These are phyloP conservation scores for Mycena olivaceomarginata DNA, from an alignment of 768 basidiomycete genomes.

Conservation along the genomic window DNA sequence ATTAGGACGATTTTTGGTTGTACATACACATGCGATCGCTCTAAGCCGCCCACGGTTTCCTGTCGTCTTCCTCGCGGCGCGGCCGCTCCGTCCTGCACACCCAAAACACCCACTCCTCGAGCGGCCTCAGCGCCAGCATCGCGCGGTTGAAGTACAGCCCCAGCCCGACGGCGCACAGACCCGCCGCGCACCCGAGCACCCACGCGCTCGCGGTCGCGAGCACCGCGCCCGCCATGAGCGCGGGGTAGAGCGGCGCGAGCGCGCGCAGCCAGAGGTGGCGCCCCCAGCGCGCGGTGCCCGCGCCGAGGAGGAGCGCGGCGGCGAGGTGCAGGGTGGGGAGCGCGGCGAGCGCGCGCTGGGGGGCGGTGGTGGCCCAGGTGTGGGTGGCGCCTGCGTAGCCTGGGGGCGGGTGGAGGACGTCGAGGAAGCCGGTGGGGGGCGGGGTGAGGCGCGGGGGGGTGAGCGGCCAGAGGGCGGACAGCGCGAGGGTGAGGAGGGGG, in stretches of 20 bases:
- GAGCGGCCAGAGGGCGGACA: slow-evolving; percentile 8
- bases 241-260: slow-evolving; percentile 19
- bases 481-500: slow-evolving; percentile 7
- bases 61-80: neutral
- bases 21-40: too few relatives aligned
- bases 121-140: slow-evolving; percentile 4
- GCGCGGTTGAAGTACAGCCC: slow-evolving; percentile 30
- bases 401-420: slow-evolving; percentile 22
- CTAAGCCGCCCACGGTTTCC: neutral
- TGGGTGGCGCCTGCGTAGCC: neutral
- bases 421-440: slow-evolving; percentile 17
- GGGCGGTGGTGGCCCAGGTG: slow-evolving; percentile 7
- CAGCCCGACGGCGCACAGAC: neutral
- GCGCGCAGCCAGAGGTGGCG: slow-evolving; percentile 27
- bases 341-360: slow-evolving; percentile 18
- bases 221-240: slow-evolving; percentile 1
- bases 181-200: slow-evolving; percentile 22
- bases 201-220: slow-evolving; percentile 28
- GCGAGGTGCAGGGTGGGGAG: slow-evolving; percentile 24
- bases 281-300: slow-evolving; percentile 10
- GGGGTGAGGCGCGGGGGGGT: slow-evolving; percentile 28
- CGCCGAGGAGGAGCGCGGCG: slow-evolving; percentile 4
- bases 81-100: slow-evolving; percentile 16
- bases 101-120: slow-evolving; percentile 29
- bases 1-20: too few relatives aligned